These are phyloP conservation scores for Ophiosphaerella korrae DNA, from an alignment of 2,329 filamentous ascomycete species.

Conservation along the genomic window DNA sequence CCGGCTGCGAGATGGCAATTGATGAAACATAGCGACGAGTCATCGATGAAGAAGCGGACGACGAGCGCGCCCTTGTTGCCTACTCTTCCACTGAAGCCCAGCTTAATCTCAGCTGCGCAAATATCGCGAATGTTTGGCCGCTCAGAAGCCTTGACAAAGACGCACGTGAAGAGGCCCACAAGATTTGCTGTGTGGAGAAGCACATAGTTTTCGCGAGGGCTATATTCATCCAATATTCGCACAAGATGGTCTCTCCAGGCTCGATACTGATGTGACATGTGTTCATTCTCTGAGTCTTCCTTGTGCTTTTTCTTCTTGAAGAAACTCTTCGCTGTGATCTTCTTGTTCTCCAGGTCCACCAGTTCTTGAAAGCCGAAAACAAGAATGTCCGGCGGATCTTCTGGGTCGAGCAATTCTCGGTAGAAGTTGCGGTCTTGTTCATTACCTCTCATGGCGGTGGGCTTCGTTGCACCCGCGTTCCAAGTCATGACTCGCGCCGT, in stretches of 20 bases:
- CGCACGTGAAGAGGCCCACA: slow-evolving; percentile 92
- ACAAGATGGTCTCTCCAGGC: slow-evolving; percentile 93
- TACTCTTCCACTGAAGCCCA: slow-evolving; percentile 92
- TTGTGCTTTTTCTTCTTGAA: slow-evolving; percentile 80
- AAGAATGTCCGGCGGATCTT: slow-evolving; percentile 82
- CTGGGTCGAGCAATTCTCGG: slow-evolving; percentile 75
- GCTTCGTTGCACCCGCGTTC: slow-evolving; percentile 98
- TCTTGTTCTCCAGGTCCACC: slow-evolving; percentile 98
- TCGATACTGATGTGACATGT: slow-evolving; percentile 97
- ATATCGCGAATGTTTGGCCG: slow-evolving; percentile 78
- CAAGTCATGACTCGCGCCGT: slow-evolving; percentile 85
- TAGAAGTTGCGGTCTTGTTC: slow-evolving; percentile 78
- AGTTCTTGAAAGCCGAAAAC: slow-evolving; percentile 98
- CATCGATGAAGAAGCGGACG: slow-evolving; percentile 89
- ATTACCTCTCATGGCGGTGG: slow-evolving; percentile 74
- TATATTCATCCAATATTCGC: slow-evolving; percentile 79
- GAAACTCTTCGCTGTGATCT: slow-evolving; percentile 92
- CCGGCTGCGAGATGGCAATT: slow-evolving; percentile 97
- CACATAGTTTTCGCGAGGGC: slow-evolving; percentile 79
- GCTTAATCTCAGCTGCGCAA: slow-evolving; percentile 83
- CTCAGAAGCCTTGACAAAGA: slow-evolving; percentile 86
- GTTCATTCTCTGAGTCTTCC: slow-evolving; percentile 80
- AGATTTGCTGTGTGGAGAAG: slow-evolving; percentile 87
- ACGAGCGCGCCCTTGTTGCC: slow-evolving; percentile 96
- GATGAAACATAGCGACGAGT: slow-evolving; percentile 92